A percentile compares a stretch with the other conserved stretches of the same genome.
Conservation (phyloP, 306 rosid genomes). For the Glycine latifolia region DNA sequence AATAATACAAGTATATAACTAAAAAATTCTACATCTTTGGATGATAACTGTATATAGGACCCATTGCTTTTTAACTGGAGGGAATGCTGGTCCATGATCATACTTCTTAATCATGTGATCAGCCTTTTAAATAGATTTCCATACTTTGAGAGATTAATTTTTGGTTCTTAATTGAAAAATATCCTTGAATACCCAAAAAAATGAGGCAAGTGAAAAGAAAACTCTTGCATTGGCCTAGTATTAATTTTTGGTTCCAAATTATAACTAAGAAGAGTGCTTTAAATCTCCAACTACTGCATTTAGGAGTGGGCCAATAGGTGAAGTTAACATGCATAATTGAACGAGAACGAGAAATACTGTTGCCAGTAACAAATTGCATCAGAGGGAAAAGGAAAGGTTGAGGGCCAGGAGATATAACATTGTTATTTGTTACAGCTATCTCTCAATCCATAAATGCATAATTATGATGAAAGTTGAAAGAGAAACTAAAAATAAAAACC, state of each 20-base stretch:
- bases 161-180: too few relatives aligned
- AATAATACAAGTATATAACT: too few relatives aligned
- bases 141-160: too few relatives aligned
- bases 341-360: neutral
- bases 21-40: too few relatives aligned
- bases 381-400: conserved; percentile 10
- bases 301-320: conserved; percentile 41
- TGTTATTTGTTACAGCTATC: neutral
- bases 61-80: too few relatives aligned
- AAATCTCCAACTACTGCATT: conserved; percentile 40
- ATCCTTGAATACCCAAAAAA: too few relatives aligned
- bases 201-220: too few relatives aligned
- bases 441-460: conserved; percentile 15
- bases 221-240: too few relatives aligned
- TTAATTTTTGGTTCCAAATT: neutral
- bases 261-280: neutral
- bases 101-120: too few relatives aligned
- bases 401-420: neutral
- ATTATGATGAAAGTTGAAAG: neutral
- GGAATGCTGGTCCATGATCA: too few relatives aligned
- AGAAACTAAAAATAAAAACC: neutral
- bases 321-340: conserved; percentile 10
- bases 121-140: too few relatives aligned
- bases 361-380: conserved; percentile 19
- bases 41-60: too few relatives aligned